Evolutionary conservation across 202 grass and related monocot species (phyloP).

Genomic region (Setaria italica): DNA sequence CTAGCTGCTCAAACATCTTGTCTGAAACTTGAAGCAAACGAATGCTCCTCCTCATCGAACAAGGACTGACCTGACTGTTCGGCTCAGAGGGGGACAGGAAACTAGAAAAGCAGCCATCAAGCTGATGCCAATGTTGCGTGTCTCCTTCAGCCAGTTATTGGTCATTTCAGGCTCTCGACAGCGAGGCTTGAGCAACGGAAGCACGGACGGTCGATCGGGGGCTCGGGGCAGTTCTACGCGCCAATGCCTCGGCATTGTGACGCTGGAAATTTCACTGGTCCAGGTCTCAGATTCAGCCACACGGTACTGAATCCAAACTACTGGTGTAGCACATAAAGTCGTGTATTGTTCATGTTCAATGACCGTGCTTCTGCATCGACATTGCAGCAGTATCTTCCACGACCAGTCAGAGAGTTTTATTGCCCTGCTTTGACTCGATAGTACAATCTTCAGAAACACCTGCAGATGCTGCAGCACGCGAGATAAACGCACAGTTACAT

Average conservation of each 20-base stretch:
- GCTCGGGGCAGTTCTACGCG: background rate
- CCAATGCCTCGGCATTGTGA: background rate
- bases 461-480: background rate
- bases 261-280: background rate
- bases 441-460: conserved; percentile 19
- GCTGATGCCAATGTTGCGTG: conserved; percentile 14
- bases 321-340: background rate
- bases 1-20: conserved; percentile 14
- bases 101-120: conserved; percentile 20
- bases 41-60: background rate
- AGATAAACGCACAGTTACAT: background rate
- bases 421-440: conserved; percentile 21
- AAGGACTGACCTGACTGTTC: conserved; percentile 4
- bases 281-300: background rate
- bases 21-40: conserved; percentile 44
- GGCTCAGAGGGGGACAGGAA: conserved; percentile 1
- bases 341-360: background rate
- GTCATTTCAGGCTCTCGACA: background rate
- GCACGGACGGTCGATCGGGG: background rate
- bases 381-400: background rate
- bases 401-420: background rate
- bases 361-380: background rate
- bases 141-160: background rate
- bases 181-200: conserved; percentile 11
- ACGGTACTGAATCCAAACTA: background rate